A percentile compares a stretch with the other conserved stretches of the same genome.
Evolutionary conservation across 2,329 filamentous ascomycete species (phyloP).

Genomic region (Arthroderma sp.): DNA sequence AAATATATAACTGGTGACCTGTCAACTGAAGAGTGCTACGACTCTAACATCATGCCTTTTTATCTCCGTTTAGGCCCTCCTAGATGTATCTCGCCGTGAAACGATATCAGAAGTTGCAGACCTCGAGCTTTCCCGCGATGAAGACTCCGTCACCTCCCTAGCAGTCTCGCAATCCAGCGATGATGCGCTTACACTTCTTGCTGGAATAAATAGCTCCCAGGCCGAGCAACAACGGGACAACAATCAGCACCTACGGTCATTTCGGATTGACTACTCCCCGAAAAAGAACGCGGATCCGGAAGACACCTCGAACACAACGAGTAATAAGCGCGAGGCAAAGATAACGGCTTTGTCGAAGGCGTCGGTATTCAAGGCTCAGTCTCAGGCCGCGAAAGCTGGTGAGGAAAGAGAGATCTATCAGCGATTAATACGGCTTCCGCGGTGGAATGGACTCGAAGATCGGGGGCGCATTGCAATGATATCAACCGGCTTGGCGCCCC

Average conservation of each 20-base stretch:
- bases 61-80: constrained; percentile 42
- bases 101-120: constrained; percentile 55
- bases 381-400: constrained; percentile 18
- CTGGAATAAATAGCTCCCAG: constrained; percentile 72
- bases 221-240: constrained; percentile 58
- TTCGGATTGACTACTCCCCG: constrained; percentile 48
- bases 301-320: constrained; percentile 13
- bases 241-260: constrained; percentile 73
- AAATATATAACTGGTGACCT: constrained; percentile 1
- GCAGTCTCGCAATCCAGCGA: constrained; percentile 51
- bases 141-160: constrained; percentile 80
- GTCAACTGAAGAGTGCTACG: neutral
- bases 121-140: constrained; percentile 64
- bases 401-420: constrained; percentile 47
- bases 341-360: constrained; percentile 34
- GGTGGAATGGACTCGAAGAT: constrained; percentile 35
- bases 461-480: constrained; percentile 59
- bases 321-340: constrained; percentile 20
- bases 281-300: constrained; percentile 13
- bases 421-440: constrained; percentile 44
- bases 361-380: constrained; percentile 35
- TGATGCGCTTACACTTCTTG: constrained; percentile 45
- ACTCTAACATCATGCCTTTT: neutral
- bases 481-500: constrained; percentile 62
- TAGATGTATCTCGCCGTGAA: constrained; percentile 55